Conservation (phyloP, 495 filamentous ascomycete genomes). For the Aspergillus conjunctus region DNA sequence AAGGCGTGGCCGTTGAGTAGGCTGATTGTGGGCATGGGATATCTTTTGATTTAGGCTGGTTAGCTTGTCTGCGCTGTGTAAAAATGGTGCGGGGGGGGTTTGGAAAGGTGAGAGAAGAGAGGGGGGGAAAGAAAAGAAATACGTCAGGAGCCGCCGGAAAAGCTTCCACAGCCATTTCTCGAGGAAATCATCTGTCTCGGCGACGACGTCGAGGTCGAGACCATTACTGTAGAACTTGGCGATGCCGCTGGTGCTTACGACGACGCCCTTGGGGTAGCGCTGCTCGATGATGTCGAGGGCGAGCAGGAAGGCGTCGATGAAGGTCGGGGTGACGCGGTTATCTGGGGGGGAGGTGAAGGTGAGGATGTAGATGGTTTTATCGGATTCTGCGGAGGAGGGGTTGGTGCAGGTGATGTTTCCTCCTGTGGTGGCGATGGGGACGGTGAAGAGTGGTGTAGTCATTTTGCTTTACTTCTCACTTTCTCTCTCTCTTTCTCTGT, state of each 20-base stretch:
- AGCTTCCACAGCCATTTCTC: slow-evolving; percentile 59
- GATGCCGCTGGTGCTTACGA: slow-evolving; percentile 73
- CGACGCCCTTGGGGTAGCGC: slow-evolving; percentile 64
- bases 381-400: slow-evolving; percentile 42
- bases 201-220: slow-evolving; percentile 64
- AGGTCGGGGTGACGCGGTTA: slow-evolving; percentile 70
- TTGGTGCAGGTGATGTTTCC: slow-evolving; percentile 60
- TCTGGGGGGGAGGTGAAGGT: slow-evolving; percentile 71
- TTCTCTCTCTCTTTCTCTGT: not conserved
- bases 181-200: slow-evolving; percentile 53
- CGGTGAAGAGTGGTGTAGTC: slow-evolving; percentile 44
- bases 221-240: slow-evolving; percentile 83
- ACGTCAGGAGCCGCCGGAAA: slow-evolving; percentile 63
- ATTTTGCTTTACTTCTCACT: slow-evolving; percentile 1
- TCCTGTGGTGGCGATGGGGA: slow-evolving; percentile 48
- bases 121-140: slow-evolving; percentile 20
- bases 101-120: not conserved
- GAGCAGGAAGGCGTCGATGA: slow-evolving; percentile 64
- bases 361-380: slow-evolving; percentile 64
- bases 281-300: slow-evolving; percentile 75
- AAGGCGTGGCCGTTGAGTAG: slow-evolving; percentile 81
- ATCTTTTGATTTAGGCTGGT: slow-evolving; percentile 43
- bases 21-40: slow-evolving; percentile 81
- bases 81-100: no score
- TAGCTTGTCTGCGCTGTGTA: no score